These are phyloP conservation scores for Fusarium sp. DNA, from an alignment of 2,329 filamentous ascomycete genomes.

Conservation along the genomic window DNA sequence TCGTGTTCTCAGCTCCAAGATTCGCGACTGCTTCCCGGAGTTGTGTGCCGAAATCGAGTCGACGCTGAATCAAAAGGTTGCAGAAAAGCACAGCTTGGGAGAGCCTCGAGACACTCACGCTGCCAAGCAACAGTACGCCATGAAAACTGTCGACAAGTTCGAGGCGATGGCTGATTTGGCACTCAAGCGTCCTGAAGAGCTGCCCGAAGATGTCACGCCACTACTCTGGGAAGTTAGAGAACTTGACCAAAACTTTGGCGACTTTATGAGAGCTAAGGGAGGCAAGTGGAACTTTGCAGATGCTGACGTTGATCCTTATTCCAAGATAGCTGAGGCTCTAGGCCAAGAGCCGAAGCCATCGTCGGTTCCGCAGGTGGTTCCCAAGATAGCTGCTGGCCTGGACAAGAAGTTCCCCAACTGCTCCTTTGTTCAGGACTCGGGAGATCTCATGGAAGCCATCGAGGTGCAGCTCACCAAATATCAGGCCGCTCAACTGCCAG, in stretches of 20 bases:
- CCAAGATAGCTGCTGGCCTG: not conserved
- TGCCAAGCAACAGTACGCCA: conserved; percentile 44
- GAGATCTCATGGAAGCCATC: conserved; percentile 34
- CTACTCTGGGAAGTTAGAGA: conserved; percentile 40
- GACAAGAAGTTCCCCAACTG: conserved; percentile 8
- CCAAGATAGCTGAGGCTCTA: not conserved
- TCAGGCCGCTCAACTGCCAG: conserved; percentile 48
- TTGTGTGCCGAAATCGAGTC: conserved; percentile 41
- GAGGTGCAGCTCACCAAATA: conserved; percentile 41
- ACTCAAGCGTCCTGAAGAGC: conserved; percentile 41
- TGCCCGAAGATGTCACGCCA: conserved; percentile 34
- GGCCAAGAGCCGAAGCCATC: not conserved
- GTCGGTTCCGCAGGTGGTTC: not conserved
- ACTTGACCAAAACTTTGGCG: conserved; percentile 42
- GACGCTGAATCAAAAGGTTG: conserved; percentile 31
- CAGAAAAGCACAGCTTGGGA: conserved; percentile 37
- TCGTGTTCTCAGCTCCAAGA: conserved; percentile 49
- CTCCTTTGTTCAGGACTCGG: not conserved
- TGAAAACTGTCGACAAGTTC: conserved; percentile 40
- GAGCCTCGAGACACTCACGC: conserved; percentile 39
- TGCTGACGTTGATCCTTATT: conserved; percentile 25
- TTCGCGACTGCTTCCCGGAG: conserved; percentile 49
- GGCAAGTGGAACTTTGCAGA: conserved; percentile 46
- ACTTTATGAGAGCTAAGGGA: conserved; percentile 43
- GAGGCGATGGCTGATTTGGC: conserved; percentile 31